Base-by-base conservation (phyloP, 768 basidiomycete genomes). In the Tulasnella sp. region DNA sequence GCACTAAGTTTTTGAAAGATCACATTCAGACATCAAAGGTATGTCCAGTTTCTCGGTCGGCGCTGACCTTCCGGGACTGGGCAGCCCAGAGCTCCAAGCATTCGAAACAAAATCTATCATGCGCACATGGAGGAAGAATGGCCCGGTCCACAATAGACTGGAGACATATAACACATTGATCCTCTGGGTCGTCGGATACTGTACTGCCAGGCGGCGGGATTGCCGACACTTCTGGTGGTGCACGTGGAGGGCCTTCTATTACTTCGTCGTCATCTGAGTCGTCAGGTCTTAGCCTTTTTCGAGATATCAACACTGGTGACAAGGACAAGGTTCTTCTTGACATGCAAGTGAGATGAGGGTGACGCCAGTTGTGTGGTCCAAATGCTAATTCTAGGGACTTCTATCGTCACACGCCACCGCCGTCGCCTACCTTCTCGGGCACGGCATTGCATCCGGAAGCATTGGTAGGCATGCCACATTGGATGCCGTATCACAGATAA, bases 81-180 rank as follows among this genome's bases (percentile, higher is more conserved):
- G 70, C 84, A 55, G 86, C 80, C 93, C 92, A 95, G 1, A 92
- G 72, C 49, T 86, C 73, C 23, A 96, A 76, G 69, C 93, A 97
- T 58, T 89, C 87, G 64, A 95, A 95, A 67, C 93, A 97, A 67
- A 94, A 94, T 67, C 88, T 86, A 48, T 69, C 67, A 74, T 97
- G 93, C 1, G 88, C 50, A 42, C 59, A 60, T 13, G 75, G 77
- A 1, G 91, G 88, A 24, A 95, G 75, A 41, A 94, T 78, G 0
- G 92, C 86, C 47, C 86, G 75, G 72, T 96, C 90, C 13, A 77
- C 74, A 53, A 93, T 74, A 10, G 73, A 62, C 66, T 94, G 88
- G 23, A 97, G 74, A 66, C 93, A 97, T 32, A 97, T 95, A 61
- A 85, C 83, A 68, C 93, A 97, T 65, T 82, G 75, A 23, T 84